phyloP scores from a whole-genome alignment of 2,329 filamentous ascomycete species.

The Dactylella cylindrospora region DNA sequence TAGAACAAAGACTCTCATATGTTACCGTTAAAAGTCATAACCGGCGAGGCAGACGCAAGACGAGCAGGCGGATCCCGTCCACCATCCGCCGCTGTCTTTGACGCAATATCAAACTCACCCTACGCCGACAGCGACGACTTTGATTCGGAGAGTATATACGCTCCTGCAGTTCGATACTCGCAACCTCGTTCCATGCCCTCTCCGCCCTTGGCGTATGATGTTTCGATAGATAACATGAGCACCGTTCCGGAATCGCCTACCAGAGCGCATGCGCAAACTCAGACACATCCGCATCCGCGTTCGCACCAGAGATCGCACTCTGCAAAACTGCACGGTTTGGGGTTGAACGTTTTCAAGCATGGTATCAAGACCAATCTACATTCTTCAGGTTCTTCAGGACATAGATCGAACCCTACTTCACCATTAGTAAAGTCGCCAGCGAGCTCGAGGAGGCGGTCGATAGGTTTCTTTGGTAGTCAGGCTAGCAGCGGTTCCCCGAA shows the following conservation, averaged over 20 bases:
- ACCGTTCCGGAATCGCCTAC: too few species aligned
- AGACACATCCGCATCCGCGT: neutral
- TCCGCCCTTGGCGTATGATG: slow-evolving; percentile 33
- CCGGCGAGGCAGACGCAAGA: slow-evolving; percentile 40
- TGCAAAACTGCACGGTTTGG: slow-evolving; percentile 32
- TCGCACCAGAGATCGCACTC: slow-evolving; percentile 14
- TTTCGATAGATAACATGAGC: too few species aligned
- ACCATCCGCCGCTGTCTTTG: slow-evolving; percentile 31
- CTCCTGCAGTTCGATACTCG: slow-evolving; percentile 14
- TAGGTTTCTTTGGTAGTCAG: slow-evolving; percentile 19
- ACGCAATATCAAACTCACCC: slow-evolving; percentile 34
- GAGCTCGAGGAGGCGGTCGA: slow-evolving; percentile 32
- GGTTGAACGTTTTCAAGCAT: slow-evolving; percentile 40
- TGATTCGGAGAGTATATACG: slow-evolving; percentile 20
- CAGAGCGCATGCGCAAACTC: slow-evolving; percentile 5
- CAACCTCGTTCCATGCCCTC: slow-evolving; percentile 43
- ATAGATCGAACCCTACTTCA: slow-evolving; percentile 26
- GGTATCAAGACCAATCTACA: slow-evolving; percentile 18
- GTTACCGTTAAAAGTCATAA: slow-evolving; percentile 35
- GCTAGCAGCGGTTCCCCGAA: slow-evolving; percentile 11
- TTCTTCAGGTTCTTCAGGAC: slow-evolving; percentile 1
- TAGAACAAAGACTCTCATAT: too few species aligned
- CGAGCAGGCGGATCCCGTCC: slow-evolving; percentile 26
- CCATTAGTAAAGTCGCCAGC: slow-evolving; percentile 19
- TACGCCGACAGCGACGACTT: slow-evolving; percentile 21